phyloP scores from a whole-genome alignment of 768 basidiomycete species.

The Tricholoma flavovirens region DNA sequence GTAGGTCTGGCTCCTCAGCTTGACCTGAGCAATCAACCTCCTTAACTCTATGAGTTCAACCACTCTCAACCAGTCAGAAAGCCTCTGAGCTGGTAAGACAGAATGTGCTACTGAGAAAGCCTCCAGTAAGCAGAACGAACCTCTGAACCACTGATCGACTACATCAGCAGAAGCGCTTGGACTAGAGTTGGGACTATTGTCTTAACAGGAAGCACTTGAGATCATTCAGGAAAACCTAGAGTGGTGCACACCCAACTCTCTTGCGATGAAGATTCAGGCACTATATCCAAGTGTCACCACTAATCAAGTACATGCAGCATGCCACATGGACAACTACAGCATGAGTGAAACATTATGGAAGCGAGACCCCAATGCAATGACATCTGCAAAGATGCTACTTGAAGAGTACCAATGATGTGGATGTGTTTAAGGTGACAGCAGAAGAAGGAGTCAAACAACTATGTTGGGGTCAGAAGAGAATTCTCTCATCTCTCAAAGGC shows the following conservation, averaged over 20 bases:
- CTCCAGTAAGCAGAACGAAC: too few species aligned
- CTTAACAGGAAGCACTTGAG: too few species aligned
- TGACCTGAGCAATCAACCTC: too few species aligned
- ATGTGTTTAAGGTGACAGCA: constrained; percentile 14
- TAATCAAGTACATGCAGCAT: constrained; percentile 21
- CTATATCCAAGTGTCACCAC: constrained; percentile 6
- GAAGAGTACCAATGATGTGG: constrained; percentile 17
- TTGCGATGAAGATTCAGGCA: not conserved
- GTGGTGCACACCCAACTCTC: not conserved
- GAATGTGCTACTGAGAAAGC: too few species aligned
- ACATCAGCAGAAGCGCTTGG: too few species aligned
- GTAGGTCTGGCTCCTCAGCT: too few species aligned
- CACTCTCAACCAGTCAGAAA: too few species aligned
- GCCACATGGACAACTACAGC: too few species aligned
- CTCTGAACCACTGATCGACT: too few species aligned
- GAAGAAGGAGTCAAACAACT: constrained; percentile 20
- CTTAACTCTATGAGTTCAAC: too few species aligned
- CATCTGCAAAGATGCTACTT: constrained; percentile 19
- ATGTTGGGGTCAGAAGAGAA: constrained; percentile 19
- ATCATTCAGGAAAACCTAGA: not conserved
- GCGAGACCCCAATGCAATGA: constrained; percentile 16
- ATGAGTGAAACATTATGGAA: constrained; percentile 23
- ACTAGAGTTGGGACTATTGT: too few species aligned
- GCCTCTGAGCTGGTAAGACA: too few species aligned
- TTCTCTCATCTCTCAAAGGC: constrained; percentile 10